These are phyloP conservation scores for Rhizopogon vesiculosus DNA, from an alignment of 768 basidiomycete species.

Conservation along the genomic window DNA sequence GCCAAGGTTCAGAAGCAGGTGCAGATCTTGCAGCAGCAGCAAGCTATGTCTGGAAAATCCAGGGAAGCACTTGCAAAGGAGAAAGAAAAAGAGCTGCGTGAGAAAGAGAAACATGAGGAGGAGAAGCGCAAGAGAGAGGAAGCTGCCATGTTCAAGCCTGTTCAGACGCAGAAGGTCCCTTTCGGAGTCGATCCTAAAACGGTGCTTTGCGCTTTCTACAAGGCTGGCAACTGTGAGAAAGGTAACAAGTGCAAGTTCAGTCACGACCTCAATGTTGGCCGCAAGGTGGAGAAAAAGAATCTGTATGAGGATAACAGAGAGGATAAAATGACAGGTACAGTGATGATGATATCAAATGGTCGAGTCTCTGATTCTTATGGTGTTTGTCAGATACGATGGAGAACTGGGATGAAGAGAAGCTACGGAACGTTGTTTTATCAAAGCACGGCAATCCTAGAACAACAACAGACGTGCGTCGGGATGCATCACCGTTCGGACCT, in stretches of 20 bases:
- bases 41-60: slow-evolving; percentile 72
- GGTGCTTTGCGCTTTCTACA: slow-evolving; percentile 87
- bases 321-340: slow-evolving; percentile 68
- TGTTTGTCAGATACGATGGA: slow-evolving; percentile 85
- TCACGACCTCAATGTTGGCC: slow-evolving; percentile 82
- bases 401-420: slow-evolving; percentile 93
- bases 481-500: slow-evolving; percentile 10
- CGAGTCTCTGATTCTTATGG: not conserved
- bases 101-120: slow-evolving; percentile 72
- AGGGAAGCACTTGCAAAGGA: slow-evolving; percentile 78
- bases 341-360: not conserved
- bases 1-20: slow-evolving; percentile 88
- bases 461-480: slow-evolving; percentile 72
- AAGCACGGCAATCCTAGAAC: slow-evolving; percentile 90
- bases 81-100: slow-evolving; percentile 73
- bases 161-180: slow-evolving; percentile 81
- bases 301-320: slow-evolving; percentile 86
- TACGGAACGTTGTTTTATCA: slow-evolving; percentile 79
- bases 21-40: slow-evolving; percentile 74
- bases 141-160: slow-evolving; percentile 76
- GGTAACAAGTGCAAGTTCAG: slow-evolving; percentile 96
- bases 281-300: slow-evolving; percentile 95
- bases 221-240: slow-evolving; percentile 91
- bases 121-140: slow-evolving; percentile 85
- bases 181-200: slow-evolving; percentile 98